Evolutionary conservation across 805 yeast species (phyloP), one percentile per base, ranked within the genome.

Genomic region (Diddensiella caesifluorescens): DNA sequence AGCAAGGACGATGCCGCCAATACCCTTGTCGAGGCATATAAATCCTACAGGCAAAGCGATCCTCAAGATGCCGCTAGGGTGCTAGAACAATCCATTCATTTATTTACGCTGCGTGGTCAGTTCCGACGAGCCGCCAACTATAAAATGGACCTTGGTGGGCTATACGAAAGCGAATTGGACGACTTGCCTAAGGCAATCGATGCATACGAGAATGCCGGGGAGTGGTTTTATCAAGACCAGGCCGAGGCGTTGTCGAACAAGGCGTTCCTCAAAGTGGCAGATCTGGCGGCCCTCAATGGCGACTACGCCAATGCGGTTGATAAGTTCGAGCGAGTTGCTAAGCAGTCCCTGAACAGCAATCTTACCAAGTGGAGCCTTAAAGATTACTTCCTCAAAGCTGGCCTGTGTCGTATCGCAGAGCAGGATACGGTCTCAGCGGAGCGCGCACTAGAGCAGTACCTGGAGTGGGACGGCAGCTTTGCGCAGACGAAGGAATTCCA

Each of bases 61-160:
- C 92, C 88, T 2, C 69, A 50, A 38, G 64, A 60, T 41, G 94
- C 94, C 5, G 95, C 88, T 3, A 73, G 80, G 39, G 78, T 86
- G 4, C 69, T 92, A 48, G 73, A 75, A 44, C 74, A 74, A 53
- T 95, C 97, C 0, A 80, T 90, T 46, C 80, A 77, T 48, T 73
- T 86, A 58, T 90, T 89, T 62, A 87, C 95, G 1, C 73, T 78
- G 48, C 79, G 85, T 53, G 99, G 99, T 9, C 96, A 90, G 62
- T 92, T 92, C 66, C 79, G 98, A 61, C 74, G 97, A 61, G 96
- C 95, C 19, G 98, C 98, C 9, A 87, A 87, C 59, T 89, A 83
- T 67, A 83, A 89, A 59, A 77, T 83, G 70, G 98, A 92, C 60
- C 71, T 92, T 56, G 98, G 89, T 7, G 88, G 79, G 51, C 63